phyloP scores from a whole-genome alignment of 73 alveolate species.

The Tetrahymena malaccensis region DNA sequence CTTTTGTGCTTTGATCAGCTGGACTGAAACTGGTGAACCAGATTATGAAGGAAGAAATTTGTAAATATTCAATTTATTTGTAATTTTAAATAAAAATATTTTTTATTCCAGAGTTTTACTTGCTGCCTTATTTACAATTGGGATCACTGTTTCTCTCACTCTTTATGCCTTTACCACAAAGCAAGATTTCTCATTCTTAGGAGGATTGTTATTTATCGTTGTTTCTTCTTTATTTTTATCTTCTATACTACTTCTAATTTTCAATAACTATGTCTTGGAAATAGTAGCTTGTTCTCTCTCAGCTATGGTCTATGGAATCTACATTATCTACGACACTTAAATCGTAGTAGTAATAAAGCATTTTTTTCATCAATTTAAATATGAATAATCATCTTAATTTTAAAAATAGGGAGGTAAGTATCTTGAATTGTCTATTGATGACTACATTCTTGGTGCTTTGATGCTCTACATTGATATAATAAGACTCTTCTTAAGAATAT shows the following conservation, averaged over 20 bases:
- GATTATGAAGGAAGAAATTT: background rate
- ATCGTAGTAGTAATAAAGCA: conserved; percentile 46
- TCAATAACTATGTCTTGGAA: background rate
- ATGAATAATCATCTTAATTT: background rate
- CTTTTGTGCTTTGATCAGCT: background rate
- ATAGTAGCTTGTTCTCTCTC: background rate
- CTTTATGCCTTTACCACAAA: conserved; percentile 80
- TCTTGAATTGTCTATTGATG: conserved; percentile 20
- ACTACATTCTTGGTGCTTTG: conserved; percentile 40
- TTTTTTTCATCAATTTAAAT: no score
- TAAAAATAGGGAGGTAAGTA: conserved; percentile 24
- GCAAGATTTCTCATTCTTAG: conserved; percentile 70
- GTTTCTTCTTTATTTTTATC: conserved; percentile 32
- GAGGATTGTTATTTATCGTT: conserved; percentile 48
- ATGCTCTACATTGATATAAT: conserved; percentile 44
- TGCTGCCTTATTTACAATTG: conserved; percentile 86
- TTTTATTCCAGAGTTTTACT: conserved; percentile 37
- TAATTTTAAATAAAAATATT: no score
- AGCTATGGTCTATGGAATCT: conserved; percentile 51
- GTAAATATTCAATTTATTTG: background rate
- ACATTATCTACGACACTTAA: conserved; percentile 63
- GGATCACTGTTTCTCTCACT: conserved; percentile 72
- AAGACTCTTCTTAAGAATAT: conserved; percentile 18
- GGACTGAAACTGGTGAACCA: background rate
- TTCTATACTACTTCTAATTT: conserved; percentile 30